Evolutionary conservation across 306 rosid species (phyloP).

Genomic region (Vicia villosa): DNA sequence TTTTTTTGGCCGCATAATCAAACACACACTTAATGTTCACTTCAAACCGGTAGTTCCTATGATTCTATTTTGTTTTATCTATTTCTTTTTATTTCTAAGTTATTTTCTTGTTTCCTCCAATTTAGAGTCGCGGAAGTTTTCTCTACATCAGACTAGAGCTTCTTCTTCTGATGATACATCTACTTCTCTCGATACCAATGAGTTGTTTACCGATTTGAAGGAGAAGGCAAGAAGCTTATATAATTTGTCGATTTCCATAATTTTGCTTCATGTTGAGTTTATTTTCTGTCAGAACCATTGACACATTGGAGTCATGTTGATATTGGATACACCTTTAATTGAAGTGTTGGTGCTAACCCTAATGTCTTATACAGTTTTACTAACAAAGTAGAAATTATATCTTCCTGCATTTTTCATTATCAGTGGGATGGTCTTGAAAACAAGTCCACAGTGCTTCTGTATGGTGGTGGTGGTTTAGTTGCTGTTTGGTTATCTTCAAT

Average conservation of each 20-base stretch:
- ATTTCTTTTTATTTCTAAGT: background rate
- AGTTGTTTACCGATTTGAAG: slow-evolving; percentile 84
- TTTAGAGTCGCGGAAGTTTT: slow-evolving; percentile 59
- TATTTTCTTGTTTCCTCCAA: slow-evolving; percentile 20
- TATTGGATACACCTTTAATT: background rate
- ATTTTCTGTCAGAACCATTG: background rate
- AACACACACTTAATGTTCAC: background rate
- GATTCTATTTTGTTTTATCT: background rate
- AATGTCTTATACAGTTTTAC: background rate
- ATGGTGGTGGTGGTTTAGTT: slow-evolving; percentile 92
- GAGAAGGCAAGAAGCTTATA: slow-evolving; percentile 66
- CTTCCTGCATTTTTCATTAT: slow-evolving; percentile 25
- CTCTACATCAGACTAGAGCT: slow-evolving; percentile 67
- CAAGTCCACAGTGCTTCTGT: slow-evolving; percentile 88
- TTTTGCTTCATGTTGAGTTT: slow-evolving; percentile 30
- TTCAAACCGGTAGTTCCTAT: background rate
- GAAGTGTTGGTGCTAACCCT: background rate
- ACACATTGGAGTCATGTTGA: background rate
- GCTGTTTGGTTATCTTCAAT: slow-evolving; percentile 90
- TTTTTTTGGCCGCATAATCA: background rate
- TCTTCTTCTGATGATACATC: slow-evolving; percentile 85
- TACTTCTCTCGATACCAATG: slow-evolving; percentile 60
- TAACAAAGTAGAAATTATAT: slow-evolving; percentile 32
- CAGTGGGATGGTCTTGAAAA: slow-evolving; percentile 99
- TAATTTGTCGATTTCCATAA: slow-evolving; percentile 15